Base-by-base conservation (phyloP, 2,329 filamentous ascomycete species). In the Fusarium sp. region DNA sequence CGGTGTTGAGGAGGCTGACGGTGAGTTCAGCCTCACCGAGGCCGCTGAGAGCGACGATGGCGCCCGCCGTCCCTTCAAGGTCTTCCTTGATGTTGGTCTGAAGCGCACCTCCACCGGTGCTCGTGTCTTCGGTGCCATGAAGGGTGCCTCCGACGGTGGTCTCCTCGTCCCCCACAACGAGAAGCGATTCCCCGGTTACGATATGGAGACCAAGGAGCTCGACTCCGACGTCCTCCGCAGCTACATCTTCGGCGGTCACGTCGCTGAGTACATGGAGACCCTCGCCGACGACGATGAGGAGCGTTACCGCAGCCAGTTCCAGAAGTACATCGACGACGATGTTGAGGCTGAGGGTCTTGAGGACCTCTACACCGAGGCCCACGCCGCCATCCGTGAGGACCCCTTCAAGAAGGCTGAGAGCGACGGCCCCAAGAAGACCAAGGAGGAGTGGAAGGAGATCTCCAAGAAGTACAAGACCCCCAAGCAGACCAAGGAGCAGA, bases 241-340 rank as follows among this genome's bases (percentile, higher is more conserved):
- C 89, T 99, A 99, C 92, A 99, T 99, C 90, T 95, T 94, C 85
- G 96, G 90, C 82, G 95, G 96, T 70, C 96, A 99, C 91, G 94
- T 99, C 74, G 95, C 95, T 77, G 96, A 99, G 91, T 99, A 99
- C 92, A 99, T 99, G 96, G 96, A 99, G 92, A 96, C 92, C 65
- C 93, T 99, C 74, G 96, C 96, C 86, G 96, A 99, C 80, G 96
- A 99, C 83, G 96, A 99, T 82, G 96, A 99, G 93, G 96, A 99
- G 91, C 95, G 96, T 83, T 99, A 94, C 94, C 95, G 95, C 90
- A 91, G 90, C 78, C 96, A 99, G 89, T 99, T 99, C 92, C 88
- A 91, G 84, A 92, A 96, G 87, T 99, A 99, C 90, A 92, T 97
- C 77, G 95, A 99, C 75, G 94, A 97, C 82, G 96, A 97, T 78